phyloP scores from a whole-genome alignment of 805 yeast genomes.

The Danielia oregonensis region DNA sequence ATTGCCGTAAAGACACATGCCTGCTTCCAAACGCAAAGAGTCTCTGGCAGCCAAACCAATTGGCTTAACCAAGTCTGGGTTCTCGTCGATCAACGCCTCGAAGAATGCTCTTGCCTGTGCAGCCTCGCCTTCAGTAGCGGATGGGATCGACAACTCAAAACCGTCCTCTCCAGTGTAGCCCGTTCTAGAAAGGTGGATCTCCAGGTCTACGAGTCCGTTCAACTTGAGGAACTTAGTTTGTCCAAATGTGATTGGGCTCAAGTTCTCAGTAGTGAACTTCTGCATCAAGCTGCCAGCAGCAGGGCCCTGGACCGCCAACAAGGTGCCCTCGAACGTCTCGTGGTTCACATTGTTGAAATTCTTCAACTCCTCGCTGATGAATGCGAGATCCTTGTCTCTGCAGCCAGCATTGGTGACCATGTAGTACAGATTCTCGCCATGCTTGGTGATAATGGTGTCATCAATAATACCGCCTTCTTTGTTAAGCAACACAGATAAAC shows the following conservation, averaged over 20 bases:
- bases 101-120: constrained; percentile 56
- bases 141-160: constrained; percentile 81
- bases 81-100: constrained; percentile 48
- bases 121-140: constrained; percentile 35
- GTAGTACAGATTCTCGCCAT: constrained; percentile 69
- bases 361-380: constrained; percentile 51
- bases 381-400: constrained; percentile 71
- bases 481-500: constrained; percentile 73
- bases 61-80: constrained; percentile 62
- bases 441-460: constrained; percentile 89
- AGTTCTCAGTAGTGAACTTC: constrained; percentile 55
- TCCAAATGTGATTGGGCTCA: constrained; percentile 71
- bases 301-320: constrained; percentile 94
- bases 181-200: constrained; percentile 82
- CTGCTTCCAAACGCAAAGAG: constrained; percentile 92
- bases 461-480: constrained; percentile 80
- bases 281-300: constrained; percentile 65
- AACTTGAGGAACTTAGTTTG: constrained; percentile 48
- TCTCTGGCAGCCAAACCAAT: constrained; percentile 99
- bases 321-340: constrained; percentile 59
- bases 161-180: constrained; percentile 99
- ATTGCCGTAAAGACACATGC: constrained; percentile 96
- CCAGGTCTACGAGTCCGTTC: constrained; percentile 37
- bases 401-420: constrained; percentile 97
- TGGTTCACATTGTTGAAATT: constrained; percentile 37